Conservation (phyloP, 192 early-diverging fungal species). For the Umbelopsis ramanniana region DNA sequence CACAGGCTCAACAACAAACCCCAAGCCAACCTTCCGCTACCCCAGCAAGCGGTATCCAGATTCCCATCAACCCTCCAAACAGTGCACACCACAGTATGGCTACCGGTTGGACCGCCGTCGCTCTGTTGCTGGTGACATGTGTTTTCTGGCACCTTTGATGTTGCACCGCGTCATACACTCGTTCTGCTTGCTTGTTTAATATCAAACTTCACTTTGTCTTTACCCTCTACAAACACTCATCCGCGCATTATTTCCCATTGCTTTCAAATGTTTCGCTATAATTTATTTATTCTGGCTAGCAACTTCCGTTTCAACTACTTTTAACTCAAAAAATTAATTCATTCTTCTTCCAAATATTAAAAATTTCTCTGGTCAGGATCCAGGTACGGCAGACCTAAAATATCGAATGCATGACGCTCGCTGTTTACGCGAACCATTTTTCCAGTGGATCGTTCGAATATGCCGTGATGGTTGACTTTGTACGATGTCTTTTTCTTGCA, state of each 20-base stretch:
- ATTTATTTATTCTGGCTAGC: not conserved
- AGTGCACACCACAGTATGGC: not conserved
- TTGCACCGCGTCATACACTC: not conserved
- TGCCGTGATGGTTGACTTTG: constrained; percentile 1
- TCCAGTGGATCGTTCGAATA: not conserved
- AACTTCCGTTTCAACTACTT: not conserved
- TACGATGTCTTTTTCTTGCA: not conserved
- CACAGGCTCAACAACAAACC: not conserved
- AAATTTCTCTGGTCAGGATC: constrained; percentile 3
- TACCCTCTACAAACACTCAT: not conserved
- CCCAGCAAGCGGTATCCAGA: constrained; percentile 1
- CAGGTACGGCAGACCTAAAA: not conserved
- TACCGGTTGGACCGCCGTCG: not conserved
- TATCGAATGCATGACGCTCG: not conserved
- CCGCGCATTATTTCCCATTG: not conserved
- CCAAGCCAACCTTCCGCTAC: constrained; percentile 9
- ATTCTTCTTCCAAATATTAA: not conserved
- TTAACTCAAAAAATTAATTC: not conserved
- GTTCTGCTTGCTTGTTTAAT: not conserved
- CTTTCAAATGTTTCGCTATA: not conserved
- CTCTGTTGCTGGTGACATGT: not conserved
- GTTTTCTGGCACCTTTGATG: constrained; percentile 4
- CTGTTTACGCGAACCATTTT: not conserved
- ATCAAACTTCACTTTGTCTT: no score
- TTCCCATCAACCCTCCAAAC: constrained; percentile 10